Conservation (phyloP, 2,329 filamentous ascomycete species). For the Cercospora sojina region DNA sequence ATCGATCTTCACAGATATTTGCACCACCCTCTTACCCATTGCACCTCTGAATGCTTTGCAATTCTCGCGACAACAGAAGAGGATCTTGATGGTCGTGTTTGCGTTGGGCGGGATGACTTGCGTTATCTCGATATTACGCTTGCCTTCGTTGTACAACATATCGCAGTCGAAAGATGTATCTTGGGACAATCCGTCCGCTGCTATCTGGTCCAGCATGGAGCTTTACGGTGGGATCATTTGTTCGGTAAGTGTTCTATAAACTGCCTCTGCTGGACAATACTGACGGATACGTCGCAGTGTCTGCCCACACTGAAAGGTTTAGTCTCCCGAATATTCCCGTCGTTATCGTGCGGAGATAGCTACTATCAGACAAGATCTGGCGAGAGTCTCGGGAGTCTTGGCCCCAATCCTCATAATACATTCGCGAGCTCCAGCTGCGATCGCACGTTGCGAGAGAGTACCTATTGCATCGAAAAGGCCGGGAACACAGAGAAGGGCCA, state of each 20-base stretch:
- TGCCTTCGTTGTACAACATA: slow-evolving; percentile 26
- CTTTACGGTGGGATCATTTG: slow-evolving; percentile 30
- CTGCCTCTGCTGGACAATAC: not conserved
- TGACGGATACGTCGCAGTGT: slow-evolving; percentile 2
- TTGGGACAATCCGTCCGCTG: slow-evolving; percentile 28
- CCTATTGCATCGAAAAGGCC: not conserved
- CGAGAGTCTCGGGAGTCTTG: not conserved
- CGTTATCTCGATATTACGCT: slow-evolving; percentile 27
- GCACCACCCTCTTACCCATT: slow-evolving; percentile 35
- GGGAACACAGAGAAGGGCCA: not conserved
- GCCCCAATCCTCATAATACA: not conserved
- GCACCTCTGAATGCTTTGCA: slow-evolving; percentile 32
- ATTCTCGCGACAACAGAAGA: slow-evolving; percentile 32
- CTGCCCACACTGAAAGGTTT: slow-evolving; percentile 20
- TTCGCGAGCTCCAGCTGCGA: not conserved
- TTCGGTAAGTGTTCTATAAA: slow-evolving; percentile 10
- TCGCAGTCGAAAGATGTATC: slow-evolving; percentile 25
- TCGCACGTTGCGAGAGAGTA: not conserved
- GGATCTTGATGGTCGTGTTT: slow-evolving; percentile 35
- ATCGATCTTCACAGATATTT: slow-evolving; percentile 36
- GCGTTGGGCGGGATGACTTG: slow-evolving; percentile 34
- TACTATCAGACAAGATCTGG: slow-evolving; percentile 8
- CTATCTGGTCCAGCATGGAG: slow-evolving; percentile 27
- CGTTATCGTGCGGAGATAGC: slow-evolving; percentile 15
- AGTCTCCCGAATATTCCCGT: slow-evolving; percentile 18